phyloP scores from a whole-genome alignment of 192 early-diverging fungal genomes.

The Mortierella hygrophila region DNA sequence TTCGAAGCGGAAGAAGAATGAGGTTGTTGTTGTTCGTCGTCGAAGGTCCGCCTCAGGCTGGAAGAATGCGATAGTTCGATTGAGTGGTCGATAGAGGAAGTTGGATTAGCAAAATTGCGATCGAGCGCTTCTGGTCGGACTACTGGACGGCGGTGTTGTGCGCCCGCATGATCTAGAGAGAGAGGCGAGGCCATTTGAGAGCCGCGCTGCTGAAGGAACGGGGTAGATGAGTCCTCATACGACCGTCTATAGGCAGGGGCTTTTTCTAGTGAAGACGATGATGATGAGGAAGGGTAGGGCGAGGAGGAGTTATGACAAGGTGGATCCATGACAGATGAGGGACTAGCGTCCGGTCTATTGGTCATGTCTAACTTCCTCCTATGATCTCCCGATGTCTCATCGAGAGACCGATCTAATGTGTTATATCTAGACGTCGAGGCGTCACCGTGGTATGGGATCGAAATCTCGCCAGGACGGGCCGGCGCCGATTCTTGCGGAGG shows the following conservation, averaged over 20 bases:
- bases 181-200: background rate
- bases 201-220: constrained; percentile 4
- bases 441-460: background rate
- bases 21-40: background rate
- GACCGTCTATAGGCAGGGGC: background rate
- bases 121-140: background rate
- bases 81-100: background rate
- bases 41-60: background rate
- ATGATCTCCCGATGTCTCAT: background rate
- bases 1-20: background rate
- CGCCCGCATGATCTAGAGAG: background rate
- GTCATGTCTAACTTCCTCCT: background rate
- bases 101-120: background rate
- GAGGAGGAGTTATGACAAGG: constrained; percentile 1
- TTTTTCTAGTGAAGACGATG: too few relatives aligned
- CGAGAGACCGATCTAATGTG: background rate
- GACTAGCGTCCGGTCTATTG: background rate
- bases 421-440: background rate
- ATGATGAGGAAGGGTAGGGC: background rate
- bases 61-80: background rate
- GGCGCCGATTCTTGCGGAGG: background rate
- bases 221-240: background rate
- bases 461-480: background rate
- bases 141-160: constrained; percentile 18
- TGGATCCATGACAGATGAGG: background rate